A percentile compares a stretch with the other conserved stretches of the same genome.
These are phyloP conservation scores for Cladobotryum protrusum DNA, from an alignment of 2,329 filamentous ascomycete genomes.

Conservation along the genomic window DNA sequence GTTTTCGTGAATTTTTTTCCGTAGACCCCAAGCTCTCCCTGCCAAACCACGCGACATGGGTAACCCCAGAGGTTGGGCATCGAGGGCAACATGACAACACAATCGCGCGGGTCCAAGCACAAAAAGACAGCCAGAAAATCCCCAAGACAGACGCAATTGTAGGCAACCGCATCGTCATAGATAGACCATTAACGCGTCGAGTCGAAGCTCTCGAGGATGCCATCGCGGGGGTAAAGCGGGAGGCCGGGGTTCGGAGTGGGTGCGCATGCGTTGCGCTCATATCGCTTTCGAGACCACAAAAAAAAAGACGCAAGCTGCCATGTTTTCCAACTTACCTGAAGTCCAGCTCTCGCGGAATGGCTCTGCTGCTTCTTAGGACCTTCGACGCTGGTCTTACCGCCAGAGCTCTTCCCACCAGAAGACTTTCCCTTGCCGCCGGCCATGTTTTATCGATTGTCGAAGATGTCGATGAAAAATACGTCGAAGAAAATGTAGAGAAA, in stretches of 20 bases:
- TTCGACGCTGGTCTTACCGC: slow-evolving; percentile 64
- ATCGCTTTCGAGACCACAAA: slow-evolving; percentile 10
- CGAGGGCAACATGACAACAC: slow-evolving; percentile 5
- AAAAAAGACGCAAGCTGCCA: slow-evolving; percentile 1
- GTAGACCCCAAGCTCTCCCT: slow-evolving; percentile 2
- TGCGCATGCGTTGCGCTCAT: slow-evolving; percentile 13
- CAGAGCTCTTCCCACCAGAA: slow-evolving; percentile 79
- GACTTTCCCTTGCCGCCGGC: slow-evolving; percentile 92
- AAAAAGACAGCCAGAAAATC: neutral
- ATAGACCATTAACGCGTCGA: slow-evolving; percentile 4
- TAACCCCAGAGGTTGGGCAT: neutral
- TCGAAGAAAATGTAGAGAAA: slow-evolving; percentile 1
- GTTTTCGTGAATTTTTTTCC: neutral
- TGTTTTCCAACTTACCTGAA: slow-evolving; percentile 65
- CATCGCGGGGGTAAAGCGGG: slow-evolving; percentile 12
- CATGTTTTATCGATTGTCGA: slow-evolving; percentile 37
- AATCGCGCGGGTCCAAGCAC: slow-evolving; percentile 4
- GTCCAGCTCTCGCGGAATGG: slow-evolving; percentile 89
- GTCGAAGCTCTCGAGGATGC: slow-evolving; percentile 1
- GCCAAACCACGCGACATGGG: slow-evolving; percentile 7
- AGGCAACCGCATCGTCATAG: neutral
- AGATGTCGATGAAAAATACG: neutral
- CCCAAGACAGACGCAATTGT: no score
- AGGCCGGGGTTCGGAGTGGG: slow-evolving; percentile 9
- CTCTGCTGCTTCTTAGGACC: slow-evolving; percentile 83